These are phyloP conservation scores for Pelargonium cotyledonis DNA, from an alignment of 441 rosid species.

Conservation along the genomic window DNA sequence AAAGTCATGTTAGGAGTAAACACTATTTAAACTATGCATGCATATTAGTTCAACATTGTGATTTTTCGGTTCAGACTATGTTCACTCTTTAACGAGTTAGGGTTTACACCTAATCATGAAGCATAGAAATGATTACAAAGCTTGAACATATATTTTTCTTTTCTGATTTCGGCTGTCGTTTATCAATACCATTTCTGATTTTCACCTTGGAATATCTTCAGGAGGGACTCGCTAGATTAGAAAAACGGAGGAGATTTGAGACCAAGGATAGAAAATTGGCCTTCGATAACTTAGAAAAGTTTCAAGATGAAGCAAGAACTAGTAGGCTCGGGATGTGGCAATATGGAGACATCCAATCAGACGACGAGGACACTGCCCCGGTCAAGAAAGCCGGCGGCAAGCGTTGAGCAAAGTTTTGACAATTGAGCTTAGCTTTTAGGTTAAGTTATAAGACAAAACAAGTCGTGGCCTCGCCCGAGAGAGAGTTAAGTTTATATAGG, in stretches of 20 bases:
- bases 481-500: background rate
- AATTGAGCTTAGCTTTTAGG: background rate
- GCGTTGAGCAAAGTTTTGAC: slow-evolving; percentile 27
- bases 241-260: slow-evolving; percentile 76
- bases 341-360: slow-evolving; percentile 89
- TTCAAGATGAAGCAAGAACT: slow-evolving; percentile 74
- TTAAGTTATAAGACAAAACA: background rate
- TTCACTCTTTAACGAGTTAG: too few relatives aligned
- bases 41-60: too few relatives aligned
- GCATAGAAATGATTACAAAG: too few relatives aligned
- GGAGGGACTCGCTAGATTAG: slow-evolving; percentile 92
- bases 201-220: slow-evolving; percentile 24
- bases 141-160: background rate
- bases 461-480: background rate
- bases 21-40: too few relatives aligned
- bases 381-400: slow-evolving; percentile 58
- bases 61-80: too few relatives aligned
- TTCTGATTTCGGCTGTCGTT: background rate
- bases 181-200: background rate
- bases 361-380: slow-evolving; percentile 71
- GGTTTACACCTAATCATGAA: too few relatives aligned
- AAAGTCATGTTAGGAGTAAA: too few relatives aligned
- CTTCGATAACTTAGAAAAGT: slow-evolving; percentile 70
- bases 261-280: slow-evolving; percentile 55
- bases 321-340: slow-evolving; percentile 76